A percentile compares a stretch with the other conserved stretches of the same genome.
These are phyloP conservation scores for Tricharina praecox DNA, from an alignment of 495 filamentous ascomycete species.

Conservation along the genomic window DNA sequence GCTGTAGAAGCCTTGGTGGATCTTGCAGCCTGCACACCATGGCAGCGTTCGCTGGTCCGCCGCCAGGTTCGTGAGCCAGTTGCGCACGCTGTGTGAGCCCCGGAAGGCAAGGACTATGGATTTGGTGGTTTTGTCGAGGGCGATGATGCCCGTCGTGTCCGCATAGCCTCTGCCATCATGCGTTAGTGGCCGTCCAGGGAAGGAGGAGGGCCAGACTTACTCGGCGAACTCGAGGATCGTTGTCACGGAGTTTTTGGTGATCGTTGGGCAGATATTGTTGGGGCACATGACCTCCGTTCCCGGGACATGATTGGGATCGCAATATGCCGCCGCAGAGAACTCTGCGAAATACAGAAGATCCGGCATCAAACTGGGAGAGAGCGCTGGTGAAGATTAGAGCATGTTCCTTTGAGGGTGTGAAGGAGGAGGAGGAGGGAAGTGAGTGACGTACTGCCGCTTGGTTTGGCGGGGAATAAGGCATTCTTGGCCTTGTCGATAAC, in stretches of 20 bases:
- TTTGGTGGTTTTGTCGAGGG: constrained; percentile 42
- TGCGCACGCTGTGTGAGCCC: constrained; percentile 44
- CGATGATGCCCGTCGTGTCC: constrained; percentile 54
- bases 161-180: constrained; percentile 32
- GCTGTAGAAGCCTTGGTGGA: constrained; percentile 39
- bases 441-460: not conserved
- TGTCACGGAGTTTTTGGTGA: constrained; percentile 39
- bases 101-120: constrained; percentile 54
- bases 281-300: constrained; percentile 39
- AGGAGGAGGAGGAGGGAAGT: not conserved
- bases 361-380: constrained; percentile 10
- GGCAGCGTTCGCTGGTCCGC: not conserved
- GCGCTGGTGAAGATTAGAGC: too few species aligned
- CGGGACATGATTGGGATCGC: constrained; percentile 34
- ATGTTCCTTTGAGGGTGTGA: too few species aligned
- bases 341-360: constrained; percentile 47
- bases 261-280: constrained; percentile 41
- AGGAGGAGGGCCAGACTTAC: constrained; percentile 30
- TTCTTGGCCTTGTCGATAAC: not conserved
- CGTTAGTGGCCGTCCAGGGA: not conserved
- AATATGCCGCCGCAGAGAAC: constrained; percentile 56
- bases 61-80: constrained; percentile 49
- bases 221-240: constrained; percentile 43
- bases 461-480: not conserved
- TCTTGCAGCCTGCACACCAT: constrained; percentile 34